Percentiles rank a stretch among this genome's conserved stretches.
These are phyloP conservation scores for Veloboletus limbatus DNA, from an alignment of 1,284 basidiomycete genomes.

Conservation along the genomic window DNA sequence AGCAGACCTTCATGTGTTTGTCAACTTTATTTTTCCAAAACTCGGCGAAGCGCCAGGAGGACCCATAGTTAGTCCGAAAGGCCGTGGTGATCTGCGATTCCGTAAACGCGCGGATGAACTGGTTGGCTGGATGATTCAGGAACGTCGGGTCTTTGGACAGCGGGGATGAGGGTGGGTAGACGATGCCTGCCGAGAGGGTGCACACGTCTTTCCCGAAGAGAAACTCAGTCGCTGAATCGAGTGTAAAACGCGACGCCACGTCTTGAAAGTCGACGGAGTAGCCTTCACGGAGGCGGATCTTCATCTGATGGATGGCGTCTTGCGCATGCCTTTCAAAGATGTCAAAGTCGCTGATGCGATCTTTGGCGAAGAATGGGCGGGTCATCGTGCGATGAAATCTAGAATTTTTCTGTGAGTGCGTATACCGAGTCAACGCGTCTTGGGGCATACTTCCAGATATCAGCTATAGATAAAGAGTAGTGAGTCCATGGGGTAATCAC, in stretches of 20 bases:
- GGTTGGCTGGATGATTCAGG: slow-evolving; percentile 23
- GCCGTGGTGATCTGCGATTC: slow-evolving; percentile 15
- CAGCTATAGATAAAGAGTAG: slow-evolving; percentile 31
- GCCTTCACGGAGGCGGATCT: slow-evolving; percentile 38
- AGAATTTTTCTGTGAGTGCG: not conserved
- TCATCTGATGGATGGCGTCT: slow-evolving; percentile 38
- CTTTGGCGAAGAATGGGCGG: no score
- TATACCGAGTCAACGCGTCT: no score
- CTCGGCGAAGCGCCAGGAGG: slow-evolving; percentile 26
- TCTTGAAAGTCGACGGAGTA: slow-evolving; percentile 50
- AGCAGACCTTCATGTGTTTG: slow-evolving; percentile 19
- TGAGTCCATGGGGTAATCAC: not conserved
- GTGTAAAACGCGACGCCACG: slow-evolving; percentile 42
- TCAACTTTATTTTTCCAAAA: slow-evolving; percentile 22
- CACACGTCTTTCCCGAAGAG: no score
- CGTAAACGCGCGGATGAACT: slow-evolving; percentile 27
- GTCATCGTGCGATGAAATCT: slow-evolving; percentile 58
- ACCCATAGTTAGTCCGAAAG: slow-evolving; percentile 20
- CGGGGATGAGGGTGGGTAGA: no score
- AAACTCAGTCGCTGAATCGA: no score
- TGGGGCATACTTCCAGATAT: slow-evolving; percentile 54
- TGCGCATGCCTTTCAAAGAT: slow-evolving; percentile 47
- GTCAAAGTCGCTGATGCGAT: slow-evolving; percentile 51
- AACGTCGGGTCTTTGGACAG: no score
- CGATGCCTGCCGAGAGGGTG: slow-evolving; percentile 36